Base-by-base conservation (phyloP, 805 yeast genomes). In the Ogataea angusta region DNA sequence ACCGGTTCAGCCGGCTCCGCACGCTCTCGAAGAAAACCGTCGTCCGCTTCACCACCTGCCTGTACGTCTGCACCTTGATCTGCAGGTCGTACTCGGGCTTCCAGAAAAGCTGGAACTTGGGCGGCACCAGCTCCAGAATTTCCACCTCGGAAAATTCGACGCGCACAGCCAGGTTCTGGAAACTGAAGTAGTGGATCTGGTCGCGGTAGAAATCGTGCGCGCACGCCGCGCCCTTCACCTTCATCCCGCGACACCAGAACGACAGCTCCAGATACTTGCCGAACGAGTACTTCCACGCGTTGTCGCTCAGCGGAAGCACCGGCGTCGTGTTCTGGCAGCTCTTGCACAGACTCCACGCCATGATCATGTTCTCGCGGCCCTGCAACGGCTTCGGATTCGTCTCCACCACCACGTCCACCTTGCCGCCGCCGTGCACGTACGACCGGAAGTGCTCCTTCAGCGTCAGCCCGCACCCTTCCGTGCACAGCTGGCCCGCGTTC, bases 331-430 rank as follows among this genome's bases (percentile, higher is more conserved):
- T 75, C 10, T 80, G 76, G 60, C 99, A 93, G 36, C 70, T 72
- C 42, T 83, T 85, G 60, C 99, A 93, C 49, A 75, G 80, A 57
- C 95, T 85, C 99, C 99, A 93, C 68, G 90, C 83, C 39, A 89
- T 65, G 30, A 95, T 79, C 10, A 81, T 79, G 56, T 83, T 75
- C 44, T 79, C 79, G 30, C 77, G 56, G 2, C 82, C 83, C 1
- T 84, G 80, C 2, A 79, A 57, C 12, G 75, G 67, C 19, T 80
- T 72, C 17, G 76, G 72, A 30, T 72, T 69, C 42, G 69, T 71
- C 54, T 87, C 95, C 16, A 88, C 73, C 12, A 78, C 71, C 27
- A 90, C 81, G 53, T 84, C 95, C 10, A 93, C 73, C 46, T 86
- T 82, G 1, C 91, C 95, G 30, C 74, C 68, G 0, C 95, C 96